Evolutionary conservation across 495 filamentous ascomycete species (phyloP), one percentile per base, ranked within the genome.

Genomic region (Penicillium chermesinum): DNA sequence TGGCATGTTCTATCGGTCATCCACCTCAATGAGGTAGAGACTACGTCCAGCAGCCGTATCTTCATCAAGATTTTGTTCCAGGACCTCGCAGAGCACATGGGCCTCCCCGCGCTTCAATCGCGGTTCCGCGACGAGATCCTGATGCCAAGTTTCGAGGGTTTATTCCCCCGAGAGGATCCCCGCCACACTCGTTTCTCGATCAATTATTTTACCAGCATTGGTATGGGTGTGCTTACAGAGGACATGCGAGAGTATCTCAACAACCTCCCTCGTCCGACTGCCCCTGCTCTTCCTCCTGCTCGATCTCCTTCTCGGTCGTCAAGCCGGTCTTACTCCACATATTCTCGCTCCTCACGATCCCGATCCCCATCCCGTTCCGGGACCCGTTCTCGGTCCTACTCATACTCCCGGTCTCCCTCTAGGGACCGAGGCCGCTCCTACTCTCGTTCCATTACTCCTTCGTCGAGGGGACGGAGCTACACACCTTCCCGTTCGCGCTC

Each of bases 31-130:
- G 89, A 99, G 61, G 91, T 97, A 39, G 94, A 97, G 55, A 99
- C 94, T 1, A 97, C 91, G 0, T 88, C 90, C 3, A 88, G 86
- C 49, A 91, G 87, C 54, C 86, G 93, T 70, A 97, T 99, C 62
- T 99, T 96, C 61, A 87, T 97, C 74, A 96, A 95, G 71, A 96
- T 97, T 32, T 71, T 99, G 15, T 95, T 99, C 64, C 88, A 97
- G 63, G 89, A 96, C 55, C 74, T 99, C 8, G 80, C 81, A 10
- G 88, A 96, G 66, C 85, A 87, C 42, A 77, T 97, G 46, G 91
- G 93, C 40, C 80, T 94, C 72, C 74, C 80, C 39, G 87, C 84
- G 53, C 67, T 99, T 34, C 81, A 85, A 55, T 79, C 81, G 34
- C 82, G 85, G 16, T 69, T 96, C 54, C 82, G 77, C 57, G 88